Evolutionary conservation across 1,284 basidiomycete species (phyloP), one percentile per base, ranked within the genome.

Genomic region (Leccinum pachyderme): DNA sequence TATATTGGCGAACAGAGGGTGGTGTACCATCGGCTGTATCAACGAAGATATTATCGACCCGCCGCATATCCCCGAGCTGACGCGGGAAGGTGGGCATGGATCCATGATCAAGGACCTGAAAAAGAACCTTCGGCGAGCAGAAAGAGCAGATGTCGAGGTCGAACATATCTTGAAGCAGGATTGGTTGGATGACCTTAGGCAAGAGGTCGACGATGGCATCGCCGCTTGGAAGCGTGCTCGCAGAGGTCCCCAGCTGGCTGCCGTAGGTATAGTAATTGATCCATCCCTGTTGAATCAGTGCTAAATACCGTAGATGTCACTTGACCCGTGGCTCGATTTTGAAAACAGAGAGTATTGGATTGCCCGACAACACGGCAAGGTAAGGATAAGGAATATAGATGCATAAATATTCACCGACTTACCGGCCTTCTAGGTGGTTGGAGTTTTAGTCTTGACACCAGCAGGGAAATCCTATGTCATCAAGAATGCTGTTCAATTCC

Each of bases 401-500:
- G 29, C 2, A 2, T 3, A 18, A 25, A 15, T 8, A 15, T 12
- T 7, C 27, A 11, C 6, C 2, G 4, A 31, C 18, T 56, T 5
- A 53, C 9, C 9, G 4, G 5, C 11, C 3, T 28, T 7, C n/a
- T 39, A 75, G 72, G 60, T 71, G 27, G 66, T 80, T 6, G 74
- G 77, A 7, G 53, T 79, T 29, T 70, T 78, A 54, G 74, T 80
- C 49, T 68, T 80, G 25, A 72, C 77, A 4, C 75, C 71, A 0
- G 73, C 76, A 15, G 70, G 72, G 28, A 62, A 61, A 37, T 65
- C 73, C 32, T 78, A 76, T 63, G 74, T 77, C 53, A 78, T 78
- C 57, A 79, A 80, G 63, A 79, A 80, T 47, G 72, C 73, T 7
- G 67, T 72, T 28, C 74, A 75, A 24, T 80, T 81, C 61, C 77